Evolutionary conservation across 139 green algal genomes (phyloP), one percentile per base, ranked within the genome.

Genomic region (Astrephomene gubernaculifera): DNA sequence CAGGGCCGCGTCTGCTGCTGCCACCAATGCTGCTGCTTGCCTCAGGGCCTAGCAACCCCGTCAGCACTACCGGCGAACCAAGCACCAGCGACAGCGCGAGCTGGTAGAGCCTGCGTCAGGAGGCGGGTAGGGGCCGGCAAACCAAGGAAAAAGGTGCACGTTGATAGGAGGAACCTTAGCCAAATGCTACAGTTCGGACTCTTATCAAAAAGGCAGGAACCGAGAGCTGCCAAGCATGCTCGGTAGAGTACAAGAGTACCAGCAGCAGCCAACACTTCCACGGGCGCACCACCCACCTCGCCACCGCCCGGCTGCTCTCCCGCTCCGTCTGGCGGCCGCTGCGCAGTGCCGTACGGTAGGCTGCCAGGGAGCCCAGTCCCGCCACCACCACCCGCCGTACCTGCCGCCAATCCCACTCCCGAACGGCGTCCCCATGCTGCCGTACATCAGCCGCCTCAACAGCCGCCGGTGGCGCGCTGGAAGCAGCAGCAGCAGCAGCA

Each of bases 61-160:
- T 41, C 41, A 84, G 78, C 22, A 64, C 2, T 6, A 7, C 6
- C 4, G 78, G 78, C 7, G 78, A 84, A 12, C 61, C 31, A 0
- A 84, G 78, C 33, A 84, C 4, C 31, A 36, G n/a, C 1, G 63
- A 75, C 22, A 84, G 63, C 29, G 78, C 78, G 7, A 84, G 78
- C 78, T 84, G 78, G 63, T 84, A 84, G 21, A 84, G 44, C 78
- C 78, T 84, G 78, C n/a, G n/a, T n/a, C n/a, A n/a, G n/a, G n/a
- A n/a, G n/a, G n/a, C n/a, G n/a, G n/a, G n/a, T n/a, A n/a, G n/a
- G n/a, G n/a, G n/a, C n/a, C n/a, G n/a, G n/a, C n/a, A n/a, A n/a
- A n/a, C n/a, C n/a, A n/a, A n/a, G n/a, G n/a, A n/a, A n/a, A n/a
- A n/a, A n/a, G n/a, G n/a, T n/a, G n/a, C n/a, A n/a, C n/a, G n/a